These are phyloP conservation scores for Schizosaccharomyces osmophilus DNA, from an alignment of 805 yeast genomes.

Conservation along the genomic window DNA sequence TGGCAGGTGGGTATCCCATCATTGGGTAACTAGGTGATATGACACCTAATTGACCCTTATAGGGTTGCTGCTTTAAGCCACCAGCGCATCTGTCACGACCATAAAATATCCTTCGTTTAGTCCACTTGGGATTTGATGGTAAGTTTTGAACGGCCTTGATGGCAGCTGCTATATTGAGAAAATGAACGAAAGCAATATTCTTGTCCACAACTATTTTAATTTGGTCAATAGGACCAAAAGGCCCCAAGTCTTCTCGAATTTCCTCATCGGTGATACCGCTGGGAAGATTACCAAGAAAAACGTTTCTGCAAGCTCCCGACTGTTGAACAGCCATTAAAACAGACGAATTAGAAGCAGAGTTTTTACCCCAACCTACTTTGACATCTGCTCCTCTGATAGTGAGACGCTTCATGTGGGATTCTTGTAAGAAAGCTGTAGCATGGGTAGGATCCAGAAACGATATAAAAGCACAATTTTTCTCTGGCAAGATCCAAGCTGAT, in stretches of 20 bases:
- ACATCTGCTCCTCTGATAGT: constrained; percentile 60
- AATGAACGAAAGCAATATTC: constrained; percentile 62
- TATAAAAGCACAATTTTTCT: constrained; percentile 70
- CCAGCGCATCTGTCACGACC: constrained; percentile 87
- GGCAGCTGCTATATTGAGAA: constrained; percentile 66
- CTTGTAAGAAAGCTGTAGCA: constrained; percentile 79
- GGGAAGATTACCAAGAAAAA: constrained; percentile 60
- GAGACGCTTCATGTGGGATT: constrained; percentile 64
- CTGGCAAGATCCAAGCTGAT: constrained; percentile 43
- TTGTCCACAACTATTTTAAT: constrained; percentile 59
- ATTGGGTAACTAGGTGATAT: background rate
- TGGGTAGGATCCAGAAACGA: constrained; percentile 74
- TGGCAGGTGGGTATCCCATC: background rate
- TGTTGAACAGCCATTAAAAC: constrained; percentile 54
- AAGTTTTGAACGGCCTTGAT: constrained; percentile 58
- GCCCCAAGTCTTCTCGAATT: constrained; percentile 36
- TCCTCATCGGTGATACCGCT: constrained; percentile 43
- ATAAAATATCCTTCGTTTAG: constrained; percentile 56
- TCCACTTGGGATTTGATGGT: constrained; percentile 43
- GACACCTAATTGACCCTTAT: background rate
- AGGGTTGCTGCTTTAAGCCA: constrained; percentile 49
- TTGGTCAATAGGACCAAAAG: constrained; percentile 66
- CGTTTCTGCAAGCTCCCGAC: constrained; percentile 84
- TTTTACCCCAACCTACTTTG: constrained; percentile 82
- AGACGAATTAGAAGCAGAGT: constrained; percentile 46